Base-by-base conservation (phyloP, 179 eudicot genomes). In the Actinidia arguta region DNA sequence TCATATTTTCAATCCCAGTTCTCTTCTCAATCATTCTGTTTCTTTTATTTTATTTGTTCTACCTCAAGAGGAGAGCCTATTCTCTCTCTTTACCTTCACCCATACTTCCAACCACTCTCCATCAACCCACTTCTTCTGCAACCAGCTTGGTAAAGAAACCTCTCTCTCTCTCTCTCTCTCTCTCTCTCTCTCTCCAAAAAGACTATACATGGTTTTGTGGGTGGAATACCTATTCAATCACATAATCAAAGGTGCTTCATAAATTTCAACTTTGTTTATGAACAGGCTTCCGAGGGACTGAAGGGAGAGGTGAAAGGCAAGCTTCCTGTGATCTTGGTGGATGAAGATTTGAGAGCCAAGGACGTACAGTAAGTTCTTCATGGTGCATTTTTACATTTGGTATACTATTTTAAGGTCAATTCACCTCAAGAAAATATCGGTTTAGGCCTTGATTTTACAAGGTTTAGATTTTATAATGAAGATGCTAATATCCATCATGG, bases 1-100 rank as follows among this genome's bases (percentile, higher is more conserved):
- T 96, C 78, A 91, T 96, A 8, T 96, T 96, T 81, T 92, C 98
- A 81, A 95, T 96, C 71, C 98, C 99, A 16, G 93, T 96, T 25
- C 88, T 93, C 56, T 94, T 94, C 86, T 90, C 95, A 74, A 90
- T 96, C 75, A 94, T 94, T 70, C 86, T 96, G 10, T 90, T 96
- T 83, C 94, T 96, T 76, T 87, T 96, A 76, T 91, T 96, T 71
- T 95, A 95, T 82, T 83, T 96, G 83, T 93, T 96, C 82, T 96
- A 92, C 83, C 97, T 96, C 88, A 96, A 96, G 89, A 89, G 91
- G 82, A 90, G 97, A 64, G 87, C 96, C 66, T 74, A 78, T 69
- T 72, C 71, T 64, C 9, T 63, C 61, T 83, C 85, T 8, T 64
- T 85, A 7, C 20, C 87, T 44, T 64, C 63, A 14, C 63, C 85